Base-by-base conservation (phyloP, 2,329 filamentous ascomycete genomes). In the Diaporthe eres region DNA sequence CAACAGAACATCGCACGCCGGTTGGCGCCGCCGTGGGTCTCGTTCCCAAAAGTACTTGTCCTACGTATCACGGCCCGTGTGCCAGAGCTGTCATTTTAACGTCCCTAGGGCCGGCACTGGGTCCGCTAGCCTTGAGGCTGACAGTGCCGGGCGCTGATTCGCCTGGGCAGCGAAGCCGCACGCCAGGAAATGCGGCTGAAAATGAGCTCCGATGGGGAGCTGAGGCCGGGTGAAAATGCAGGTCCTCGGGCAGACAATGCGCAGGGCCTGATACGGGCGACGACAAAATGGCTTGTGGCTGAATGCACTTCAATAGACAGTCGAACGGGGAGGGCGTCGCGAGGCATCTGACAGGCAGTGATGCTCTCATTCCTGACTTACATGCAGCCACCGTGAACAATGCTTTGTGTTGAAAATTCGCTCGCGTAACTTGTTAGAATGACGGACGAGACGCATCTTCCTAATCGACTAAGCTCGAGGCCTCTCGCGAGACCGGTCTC, bases 161-260 rank as follows among this genome's bases (percentile, higher is more conserved):
- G 74, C 13, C 55, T 13, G n/a, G 73, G 34, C 57, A 25, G 53
- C 19, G 55, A 42, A 60, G 53, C 51, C 53, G 67, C 49, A 39
- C 57, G 15, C 31, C 60, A 63, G 55, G 39, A 47, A 47, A n/a
- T 53, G 75, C 71, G 71, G 75, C 71, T 74, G 71, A 68, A 13
- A 31, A 44, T 13, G 37, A n/a, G 31, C n/a, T 44, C 58, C 44
- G 47, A 42, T 22, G 10, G 44, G 7, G n/a, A 6, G 70, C 70
- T 61, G 31, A 51, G 25, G 12, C 57, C 31, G 25, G 49, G n/a
- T 10, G 31, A 4, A 15, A 22, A 55, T 55, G 47, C 22, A 22
- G n/a, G 13, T 25, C 4, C 31, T 39, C 25, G 61, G 61, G 25
- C 6, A 25, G 17, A 19, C 13, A n/a, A 19, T 37, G 31, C 4